Evolutionary conservation across 2,329 filamentous ascomycete genomes (phyloP).

Genomic region (Pezicula radicicola): DNA sequence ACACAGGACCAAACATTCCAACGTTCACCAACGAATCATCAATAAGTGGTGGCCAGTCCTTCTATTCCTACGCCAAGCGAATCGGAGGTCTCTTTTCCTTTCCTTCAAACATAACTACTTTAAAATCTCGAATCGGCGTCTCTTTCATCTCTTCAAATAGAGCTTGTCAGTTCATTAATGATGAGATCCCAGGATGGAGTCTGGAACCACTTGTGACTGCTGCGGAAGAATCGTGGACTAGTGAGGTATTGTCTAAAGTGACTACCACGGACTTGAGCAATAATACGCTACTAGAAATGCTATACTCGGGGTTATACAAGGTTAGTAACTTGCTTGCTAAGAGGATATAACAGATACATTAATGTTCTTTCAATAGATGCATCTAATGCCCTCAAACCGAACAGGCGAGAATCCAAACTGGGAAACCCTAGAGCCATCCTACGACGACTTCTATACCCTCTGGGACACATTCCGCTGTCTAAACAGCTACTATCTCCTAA

Average conservation of each 20-base stretch:
- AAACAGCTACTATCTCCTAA: slow-evolving; percentile 59
- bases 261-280: slow-evolving; percentile 38
- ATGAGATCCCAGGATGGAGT: slow-evolving; percentile 39
- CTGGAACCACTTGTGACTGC: slow-evolving; percentile 35
- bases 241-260: slow-evolving; percentile 39
- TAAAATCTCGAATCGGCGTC: slow-evolving; percentile 45
- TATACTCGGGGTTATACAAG: slow-evolving; percentile 55
- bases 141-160: slow-evolving; percentile 44
- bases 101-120: slow-evolving; percentile 24
- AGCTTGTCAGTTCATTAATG: slow-evolving; percentile 40
- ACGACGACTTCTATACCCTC: slow-evolving; percentile 68
- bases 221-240: slow-evolving; percentile 42
- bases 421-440: slow-evolving; percentile 65
- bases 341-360: no score
- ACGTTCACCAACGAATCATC: slow-evolving; percentile 49
- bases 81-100: slow-evolving; percentile 49
- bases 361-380: slow-evolving; percentile 37
- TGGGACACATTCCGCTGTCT: slow-evolving; percentile 63
- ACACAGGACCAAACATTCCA: slow-evolving; percentile 28
- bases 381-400: slow-evolving; percentile 65
- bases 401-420: slow-evolving; percentile 68
- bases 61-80: slow-evolving; percentile 41
- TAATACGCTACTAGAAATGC: slow-evolving; percentile 43
- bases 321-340: no score
- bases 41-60: slow-evolving; percentile 46